Conservation (phyloP, 2,329 filamentous ascomycete genomes). For the Nemania sp. region DNA sequence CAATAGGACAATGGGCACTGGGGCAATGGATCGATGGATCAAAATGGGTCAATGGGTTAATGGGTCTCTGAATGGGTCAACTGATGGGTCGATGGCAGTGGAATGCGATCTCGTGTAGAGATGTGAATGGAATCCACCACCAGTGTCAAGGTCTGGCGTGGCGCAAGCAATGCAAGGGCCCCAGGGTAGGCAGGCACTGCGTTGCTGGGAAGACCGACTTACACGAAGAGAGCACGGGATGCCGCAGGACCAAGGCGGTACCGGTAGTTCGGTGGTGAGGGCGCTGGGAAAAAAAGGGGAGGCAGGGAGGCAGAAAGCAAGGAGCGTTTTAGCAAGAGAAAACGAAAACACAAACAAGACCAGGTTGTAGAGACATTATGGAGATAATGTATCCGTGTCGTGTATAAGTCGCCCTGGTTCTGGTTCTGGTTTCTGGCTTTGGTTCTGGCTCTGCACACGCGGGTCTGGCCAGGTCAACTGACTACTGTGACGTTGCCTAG, state of each 20-base stretch:
- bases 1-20: neutral
- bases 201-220: conserved; percentile 8
- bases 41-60: no score
- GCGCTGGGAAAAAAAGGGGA: neutral
- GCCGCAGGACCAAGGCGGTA: conserved; percentile 8
- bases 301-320: neutral
- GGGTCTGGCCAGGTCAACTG: conserved; percentile 21
- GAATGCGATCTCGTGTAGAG: conserved; percentile 18
- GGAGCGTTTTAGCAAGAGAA: neutral
- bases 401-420: no score
- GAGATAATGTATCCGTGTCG: no score
- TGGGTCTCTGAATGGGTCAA: no score
- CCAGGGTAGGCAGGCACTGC: neutral
- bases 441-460: neutral
- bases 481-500: conserved; percentile 20
- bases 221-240: conserved; percentile 3
- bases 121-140: neutral
- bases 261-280: neutral
- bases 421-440: conserved; percentile 11
- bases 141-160: neutral
- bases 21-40: no score
- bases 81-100: conserved; percentile 9
- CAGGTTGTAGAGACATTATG: no score
- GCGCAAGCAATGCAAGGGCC: conserved; percentile 7
- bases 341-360: neutral